Evolutionary conservation across 169 alveolate species (phyloP).

Genomic region (Plasmodium berghei): DNA sequence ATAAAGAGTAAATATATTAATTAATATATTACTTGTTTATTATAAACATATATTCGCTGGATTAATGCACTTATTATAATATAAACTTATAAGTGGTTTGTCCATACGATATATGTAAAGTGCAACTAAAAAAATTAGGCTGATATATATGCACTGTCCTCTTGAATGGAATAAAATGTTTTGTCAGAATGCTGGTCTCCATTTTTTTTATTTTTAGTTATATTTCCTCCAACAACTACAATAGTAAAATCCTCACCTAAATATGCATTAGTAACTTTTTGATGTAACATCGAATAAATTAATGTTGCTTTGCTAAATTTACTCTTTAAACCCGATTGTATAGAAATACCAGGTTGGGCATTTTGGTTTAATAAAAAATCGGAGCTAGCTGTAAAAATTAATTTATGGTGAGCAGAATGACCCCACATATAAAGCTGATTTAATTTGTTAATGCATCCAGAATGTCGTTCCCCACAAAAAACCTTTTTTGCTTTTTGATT

Average conservation of each 20-base stretch:
- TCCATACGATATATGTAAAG: no score
- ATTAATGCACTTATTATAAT: no score
- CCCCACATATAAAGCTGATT: constrained; percentile 91
- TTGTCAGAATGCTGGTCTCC: constrained; percentile 45
- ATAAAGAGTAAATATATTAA: no score
- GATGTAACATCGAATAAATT: constrained; percentile 84
- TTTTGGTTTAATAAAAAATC: constrained; percentile 83
- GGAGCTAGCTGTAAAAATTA: constrained; percentile 87
- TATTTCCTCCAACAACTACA: constrained; percentile 83
- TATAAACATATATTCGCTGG: no score
- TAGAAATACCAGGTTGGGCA: constrained; percentile 89
- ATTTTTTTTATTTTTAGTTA: constrained; percentile 21
- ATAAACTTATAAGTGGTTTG: no score
- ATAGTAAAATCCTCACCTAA: constrained; percentile 84
- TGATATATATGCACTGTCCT: constrained; percentile 26
- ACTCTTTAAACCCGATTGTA: constrained; percentile 84
- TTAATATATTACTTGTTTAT: no score
- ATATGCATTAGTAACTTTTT: constrained; percentile 84
- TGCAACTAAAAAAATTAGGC: no score
- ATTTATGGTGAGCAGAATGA: constrained; percentile 89
- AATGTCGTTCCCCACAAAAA: constrained; percentile 87
- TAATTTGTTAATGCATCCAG: constrained; percentile 85
- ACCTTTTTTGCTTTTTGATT: constrained; percentile 77
- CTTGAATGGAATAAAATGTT: constrained; percentile 48
- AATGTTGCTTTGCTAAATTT: constrained; percentile 79